Evolutionary conservation across 805 yeast species (phyloP).

Genomic region (Wickerhamiella alocasiicola): DNA sequence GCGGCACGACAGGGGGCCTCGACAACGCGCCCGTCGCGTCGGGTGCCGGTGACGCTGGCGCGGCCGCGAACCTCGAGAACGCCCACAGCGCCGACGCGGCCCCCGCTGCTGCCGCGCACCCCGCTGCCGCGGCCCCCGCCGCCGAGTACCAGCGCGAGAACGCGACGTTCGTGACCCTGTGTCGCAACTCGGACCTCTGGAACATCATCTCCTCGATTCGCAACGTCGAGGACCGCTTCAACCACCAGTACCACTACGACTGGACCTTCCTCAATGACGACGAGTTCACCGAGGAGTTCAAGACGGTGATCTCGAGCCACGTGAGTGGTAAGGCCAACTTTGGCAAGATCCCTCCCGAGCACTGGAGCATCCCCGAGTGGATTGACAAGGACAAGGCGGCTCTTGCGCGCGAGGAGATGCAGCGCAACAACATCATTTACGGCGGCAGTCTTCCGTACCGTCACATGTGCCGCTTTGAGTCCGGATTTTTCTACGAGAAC

Average conservation of each 20-base stretch:
- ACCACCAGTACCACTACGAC: constrained; percentile 62
- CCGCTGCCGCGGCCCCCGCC: constrained; percentile 9
- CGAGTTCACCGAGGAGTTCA: constrained; percentile 62
- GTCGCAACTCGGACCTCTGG: constrained; percentile 53
- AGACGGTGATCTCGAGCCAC: constrained; percentile 36
- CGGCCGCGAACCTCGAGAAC: constrained; percentile 11
- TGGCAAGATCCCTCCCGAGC: constrained; percentile 61
- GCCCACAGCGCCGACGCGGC: constrained; percentile 6
- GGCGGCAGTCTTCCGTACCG: constrained; percentile 68
- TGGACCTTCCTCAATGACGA: constrained; percentile 88
- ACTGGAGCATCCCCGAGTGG: constrained; percentile 79
- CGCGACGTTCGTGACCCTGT: constrained; percentile 44
- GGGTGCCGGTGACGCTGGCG: background rate
- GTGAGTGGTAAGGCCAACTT: constrained; percentile 59
- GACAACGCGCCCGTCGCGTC: background rate
- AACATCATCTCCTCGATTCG: constrained; percentile 51
- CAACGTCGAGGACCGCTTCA: constrained; percentile 68
- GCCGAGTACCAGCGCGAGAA: constrained; percentile 22
- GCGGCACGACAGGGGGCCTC: constrained; percentile 18
- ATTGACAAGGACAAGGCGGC: constrained; percentile 66
- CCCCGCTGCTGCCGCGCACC: constrained; percentile 6
- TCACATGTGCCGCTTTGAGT: constrained; percentile 82
- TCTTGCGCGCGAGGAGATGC: constrained; percentile 45
- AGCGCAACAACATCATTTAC: constrained; percentile 44
- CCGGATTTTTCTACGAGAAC: constrained; percentile 74